Percentiles rank a stretch among this genome's conserved stretches.
Conservation (phyloP, 352 stramenopile genomes). For the Pythium rishiriense region DNA sequence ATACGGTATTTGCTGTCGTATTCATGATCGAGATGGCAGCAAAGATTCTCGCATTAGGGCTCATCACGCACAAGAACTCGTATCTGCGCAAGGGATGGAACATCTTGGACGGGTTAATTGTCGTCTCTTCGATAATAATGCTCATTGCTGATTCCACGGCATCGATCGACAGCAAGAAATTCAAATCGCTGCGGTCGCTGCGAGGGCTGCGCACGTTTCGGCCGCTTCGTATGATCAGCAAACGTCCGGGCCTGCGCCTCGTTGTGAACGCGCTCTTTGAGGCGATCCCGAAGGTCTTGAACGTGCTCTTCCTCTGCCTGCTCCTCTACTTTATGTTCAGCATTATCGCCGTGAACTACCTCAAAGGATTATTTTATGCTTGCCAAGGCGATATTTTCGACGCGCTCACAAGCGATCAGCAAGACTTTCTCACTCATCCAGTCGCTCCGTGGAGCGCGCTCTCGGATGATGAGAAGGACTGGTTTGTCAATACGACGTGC, state of each 20-base stretch:
- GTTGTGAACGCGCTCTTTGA: slow-evolving; percentile 91
- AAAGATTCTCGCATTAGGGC: slow-evolving; percentile 86
- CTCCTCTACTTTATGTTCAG: slow-evolving; percentile 96
- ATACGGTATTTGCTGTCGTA: slow-evolving; percentile 75
- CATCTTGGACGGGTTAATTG: slow-evolving; percentile 88
- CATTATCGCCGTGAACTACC: slow-evolving; percentile 93
- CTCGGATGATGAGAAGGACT: slow-evolving; percentile 35
- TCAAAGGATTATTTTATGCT: slow-evolving; percentile 89
- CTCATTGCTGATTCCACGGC: slow-evolving; percentile 50
- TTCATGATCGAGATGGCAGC: slow-evolving; percentile 90
- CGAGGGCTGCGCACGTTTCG: slow-evolving; percentile 86
- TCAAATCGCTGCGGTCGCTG: slow-evolving; percentile 83
- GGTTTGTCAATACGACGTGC: slow-evolving; percentile 58
- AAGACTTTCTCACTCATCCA: slow-evolving; percentile 49
- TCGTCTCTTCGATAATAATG: slow-evolving; percentile 79
- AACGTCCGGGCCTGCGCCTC: slow-evolving; percentile 82
- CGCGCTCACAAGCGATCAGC: slow-evolving; percentile 36
- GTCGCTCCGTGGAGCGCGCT: slow-evolving; percentile 36
- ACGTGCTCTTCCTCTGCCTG: slow-evolving; percentile 89
- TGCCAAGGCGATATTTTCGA: slow-evolving; percentile 75
- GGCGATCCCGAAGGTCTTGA: slow-evolving; percentile 88
- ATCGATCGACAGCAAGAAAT: slow-evolving; percentile 33
- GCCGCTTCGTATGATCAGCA: slow-evolving; percentile 90
- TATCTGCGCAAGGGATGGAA: slow-evolving; percentile 91
- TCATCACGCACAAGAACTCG: slow-evolving; percentile 61